phyloP scores from a whole-genome alignment of 2,329 filamentous ascomycete species.

The Tolypocladium inflatum region DNA sequence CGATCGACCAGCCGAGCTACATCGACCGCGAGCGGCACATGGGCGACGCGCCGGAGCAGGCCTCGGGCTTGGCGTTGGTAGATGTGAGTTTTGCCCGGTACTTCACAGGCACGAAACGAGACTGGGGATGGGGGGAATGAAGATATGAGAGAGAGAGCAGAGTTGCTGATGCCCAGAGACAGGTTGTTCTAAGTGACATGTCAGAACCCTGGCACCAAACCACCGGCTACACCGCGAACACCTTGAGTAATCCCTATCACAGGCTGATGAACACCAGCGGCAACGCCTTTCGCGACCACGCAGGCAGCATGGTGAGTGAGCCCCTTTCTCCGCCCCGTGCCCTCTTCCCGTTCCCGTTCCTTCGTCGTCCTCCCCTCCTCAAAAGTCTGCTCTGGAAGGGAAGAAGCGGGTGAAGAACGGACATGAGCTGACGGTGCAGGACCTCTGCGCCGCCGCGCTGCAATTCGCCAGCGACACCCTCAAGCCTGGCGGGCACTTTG shows the following conservation, averaged over 20 bases:
- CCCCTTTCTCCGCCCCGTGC: background rate
- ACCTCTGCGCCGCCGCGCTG: slow-evolving; percentile 80
- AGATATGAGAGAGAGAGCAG: background rate
- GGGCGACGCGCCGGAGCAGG: slow-evolving; percentile 11
- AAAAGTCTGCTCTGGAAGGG: background rate
- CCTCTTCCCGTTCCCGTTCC: background rate
- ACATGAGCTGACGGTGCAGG: slow-evolving; percentile 41
- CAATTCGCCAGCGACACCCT: slow-evolving; percentile 80
- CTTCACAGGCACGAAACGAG: background rate
- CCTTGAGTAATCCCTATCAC: slow-evolving; percentile 87
- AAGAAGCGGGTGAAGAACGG: background rate
- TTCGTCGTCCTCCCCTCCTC: background rate
- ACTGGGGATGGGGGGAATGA: background rate
- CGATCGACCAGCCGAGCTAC: slow-evolving; percentile 44
- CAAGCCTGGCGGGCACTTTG: slow-evolving; percentile 73
- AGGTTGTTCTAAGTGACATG: slow-evolving; percentile 97
- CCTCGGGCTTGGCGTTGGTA: slow-evolving; percentile 42
- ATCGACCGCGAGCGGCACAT: slow-evolving; percentile 52
- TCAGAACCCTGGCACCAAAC: slow-evolving; percentile 89
- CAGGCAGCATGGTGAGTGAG: slow-evolving; percentile 88
- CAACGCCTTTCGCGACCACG: slow-evolving; percentile 76
- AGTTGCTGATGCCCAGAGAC: slow-evolving; percentile 7
- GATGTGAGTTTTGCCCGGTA: slow-evolving; percentile 42
- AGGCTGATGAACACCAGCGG: slow-evolving; percentile 99
- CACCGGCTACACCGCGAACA: slow-evolving; percentile 70